A percentile compares a stretch with the other conserved stretches of the same genome.
Conservation (phyloP, 805 yeast species). For the Kuraishia piskuri region DNA sequence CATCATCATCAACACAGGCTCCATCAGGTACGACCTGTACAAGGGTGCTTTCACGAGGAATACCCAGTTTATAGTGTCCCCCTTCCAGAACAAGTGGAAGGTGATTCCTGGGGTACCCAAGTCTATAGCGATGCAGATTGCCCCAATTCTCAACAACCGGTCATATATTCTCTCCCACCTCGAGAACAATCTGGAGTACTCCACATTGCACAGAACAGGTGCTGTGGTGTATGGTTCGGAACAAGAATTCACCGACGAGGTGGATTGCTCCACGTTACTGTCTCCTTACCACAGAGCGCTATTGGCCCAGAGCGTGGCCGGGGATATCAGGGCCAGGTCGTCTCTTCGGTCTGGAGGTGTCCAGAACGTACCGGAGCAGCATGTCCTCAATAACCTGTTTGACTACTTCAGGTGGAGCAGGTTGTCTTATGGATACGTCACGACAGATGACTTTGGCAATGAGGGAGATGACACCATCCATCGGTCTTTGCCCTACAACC, state of each 20-base stretch:
- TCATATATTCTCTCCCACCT: conserved; percentile 29
- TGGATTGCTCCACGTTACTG: conserved; percentile 14
- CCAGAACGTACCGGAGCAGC: conserved; percentile 1
- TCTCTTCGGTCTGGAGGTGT: not conserved
- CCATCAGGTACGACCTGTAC: conserved; percentile 78
- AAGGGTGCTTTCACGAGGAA: conserved; percentile 79
- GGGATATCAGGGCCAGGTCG: not conserved
- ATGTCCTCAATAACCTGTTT: not conserved
- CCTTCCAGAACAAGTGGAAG: conserved; percentile 77
- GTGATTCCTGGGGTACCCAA: conserved; percentile 51
- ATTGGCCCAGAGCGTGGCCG: not conserved
- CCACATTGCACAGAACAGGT: not conserved
- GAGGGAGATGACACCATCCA: conserved; percentile 85
- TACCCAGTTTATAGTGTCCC: conserved; percentile 75
- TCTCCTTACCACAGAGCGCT: conserved; percentile 17
- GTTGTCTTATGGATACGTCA: conserved; percentile 61
- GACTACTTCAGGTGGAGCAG: conserved; percentile 7
- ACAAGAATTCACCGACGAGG: conserved; percentile 10
- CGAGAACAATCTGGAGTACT: not conserved
- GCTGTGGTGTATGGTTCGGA: not conserved
- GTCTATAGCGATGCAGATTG: conserved; percentile 43
- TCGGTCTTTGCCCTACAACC: conserved; percentile 45
- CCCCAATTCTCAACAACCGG: conserved; percentile 47
- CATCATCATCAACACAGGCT: conserved; percentile 76
- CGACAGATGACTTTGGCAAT: conserved; percentile 75